A percentile compares a stretch with the other conserved stretches of the same genome.
Evolutionary conservation across 2,329 filamentous ascomycete species (phyloP).

Genomic region (Fusarium redolens): DNA sequence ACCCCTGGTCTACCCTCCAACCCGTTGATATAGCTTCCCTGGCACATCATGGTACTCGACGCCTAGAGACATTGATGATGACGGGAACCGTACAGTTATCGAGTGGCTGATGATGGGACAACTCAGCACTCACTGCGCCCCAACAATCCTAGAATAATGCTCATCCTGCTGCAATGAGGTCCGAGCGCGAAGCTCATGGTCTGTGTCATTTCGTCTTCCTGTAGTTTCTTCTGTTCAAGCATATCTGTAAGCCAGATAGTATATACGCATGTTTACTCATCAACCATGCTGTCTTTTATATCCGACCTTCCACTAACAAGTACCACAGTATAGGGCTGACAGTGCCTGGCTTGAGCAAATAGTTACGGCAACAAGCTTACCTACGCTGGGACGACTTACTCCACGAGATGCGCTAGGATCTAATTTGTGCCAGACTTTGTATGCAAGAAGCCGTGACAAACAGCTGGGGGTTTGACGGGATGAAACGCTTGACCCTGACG

Average conservation of each 20-base stretch:
- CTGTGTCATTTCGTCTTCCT: background rate
- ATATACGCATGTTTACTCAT: background rate
- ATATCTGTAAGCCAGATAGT: background rate
- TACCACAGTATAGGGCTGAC: conserved; percentile 26
- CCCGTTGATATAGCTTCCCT: conserved; percentile 27
- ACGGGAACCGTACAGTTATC: background rate
- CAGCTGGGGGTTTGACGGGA: conserved; percentile 39
- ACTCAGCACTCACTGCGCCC: conserved; percentile 33
- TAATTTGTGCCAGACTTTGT: conserved; percentile 23
- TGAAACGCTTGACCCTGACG: conserved; percentile 43
- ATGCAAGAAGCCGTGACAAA: conserved; percentile 40
- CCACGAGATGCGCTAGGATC: conserved; percentile 32
- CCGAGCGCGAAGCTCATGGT: background rate
- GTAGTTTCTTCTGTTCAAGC: background rate
- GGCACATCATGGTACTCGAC: conserved; percentile 12
- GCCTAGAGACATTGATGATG: background rate
- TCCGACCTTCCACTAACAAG: conserved; percentile 17
- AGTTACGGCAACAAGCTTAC: conserved; percentile 3
- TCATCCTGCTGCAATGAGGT: conserved; percentile 6
- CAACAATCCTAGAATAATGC: conserved; percentile 17
- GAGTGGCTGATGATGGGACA: conserved; percentile 31
- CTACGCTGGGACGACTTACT: conserved; percentile 1
- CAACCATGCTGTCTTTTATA: background rate
- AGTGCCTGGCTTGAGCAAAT: conserved; percentile 15
- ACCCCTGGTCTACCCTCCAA: conserved; percentile 37